Base-by-base conservation (phyloP, 1,284 basidiomycete species). In the Sanghuangporus sanghuang region DNA sequence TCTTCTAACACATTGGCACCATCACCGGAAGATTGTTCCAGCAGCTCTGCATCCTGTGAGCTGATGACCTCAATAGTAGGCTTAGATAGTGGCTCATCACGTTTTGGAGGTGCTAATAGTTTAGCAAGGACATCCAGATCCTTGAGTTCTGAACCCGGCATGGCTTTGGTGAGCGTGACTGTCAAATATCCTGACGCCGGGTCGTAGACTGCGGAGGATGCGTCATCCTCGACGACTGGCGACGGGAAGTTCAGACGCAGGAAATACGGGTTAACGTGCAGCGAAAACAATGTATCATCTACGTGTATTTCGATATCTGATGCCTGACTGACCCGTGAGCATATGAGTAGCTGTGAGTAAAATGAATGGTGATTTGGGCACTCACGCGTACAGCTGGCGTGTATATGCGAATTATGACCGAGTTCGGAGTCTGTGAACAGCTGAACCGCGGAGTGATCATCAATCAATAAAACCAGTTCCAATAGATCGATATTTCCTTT, bases 391-490 rank as follows among this genome's bases (percentile, higher is more conserved):
- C 79, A 27, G 90, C 85, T 6, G 90, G 90, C 67, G 89, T 90
- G 73, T 92, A 89, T 46, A 90, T 77, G 7, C 81, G 81, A 57
- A 91, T 74, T 40, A 83, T 72, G 65, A 93, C 78, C 8, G 82
- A 79, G 53, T 75, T 72, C 40, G 79, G 77, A n/a, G 84, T 87
- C 73, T 93, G 91, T 50, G 77, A 79, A 71, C 90, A 92, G 61
- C 80, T 85, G 73, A 93, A 93, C 57, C 81, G 83, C 53, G 90
- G 91, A 11, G 91, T 93, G 70, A 93, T 90, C 90, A 93, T 92
- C 65, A 57, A 12, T 35, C 53, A 6, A 54, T 16, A 18, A 7
- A 36, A 36, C 35, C 9, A 36, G 53, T 11, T 32, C 35, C 27
- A 23, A 23, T 23, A 52, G 9, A 14, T 7, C 21, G 16, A 46